These are phyloP conservation scores for Aaosphaeria arxii DNA, from an alignment of 2,329 filamentous ascomycete genomes.

Conservation along the genomic window DNA sequence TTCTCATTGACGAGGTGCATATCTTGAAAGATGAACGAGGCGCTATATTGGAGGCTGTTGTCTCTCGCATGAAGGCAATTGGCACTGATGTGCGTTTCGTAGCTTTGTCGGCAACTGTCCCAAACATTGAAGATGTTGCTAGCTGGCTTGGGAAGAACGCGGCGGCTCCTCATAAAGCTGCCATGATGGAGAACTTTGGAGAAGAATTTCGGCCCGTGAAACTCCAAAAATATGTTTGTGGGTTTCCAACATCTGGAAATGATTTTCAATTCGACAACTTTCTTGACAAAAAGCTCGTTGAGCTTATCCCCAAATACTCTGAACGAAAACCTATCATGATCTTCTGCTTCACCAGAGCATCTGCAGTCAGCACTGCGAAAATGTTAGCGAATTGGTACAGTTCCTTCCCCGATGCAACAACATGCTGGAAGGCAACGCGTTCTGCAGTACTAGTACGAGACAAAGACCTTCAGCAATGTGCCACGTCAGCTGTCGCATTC, in stretches of 20 bases:
- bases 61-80: constrained; percentile 83
- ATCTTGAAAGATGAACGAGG: constrained; percentile 78
- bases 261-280: constrained; percentile 75
- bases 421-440: constrained; percentile 62
- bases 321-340: constrained; percentile 75
- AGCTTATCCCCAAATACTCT: constrained; percentile 65
- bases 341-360: constrained; percentile 76
- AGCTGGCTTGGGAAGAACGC: constrained; percentile 71
- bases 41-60: constrained; percentile 77
- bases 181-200: constrained; percentile 67
- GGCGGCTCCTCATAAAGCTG: constrained; percentile 59
- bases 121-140: constrained; percentile 78
- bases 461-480: constrained; percentile 56
- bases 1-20: constrained; percentile 85
- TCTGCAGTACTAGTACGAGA: constrained; percentile 53
- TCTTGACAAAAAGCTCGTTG: constrained; percentile 63
- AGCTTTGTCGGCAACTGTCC: constrained; percentile 78
- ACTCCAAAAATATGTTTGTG: constrained; percentile 73
- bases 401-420: constrained; percentile 48
- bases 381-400: constrained; percentile 66
- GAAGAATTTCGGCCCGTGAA: constrained; percentile 79
- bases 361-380: constrained; percentile 65
- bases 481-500: constrained; percentile 66
- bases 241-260: constrained; percentile 61
- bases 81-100: constrained; percentile 74